phyloP scores from a whole-genome alignment of 2,329 filamentous ascomycete species.

The Bisporella sp. region DNA sequence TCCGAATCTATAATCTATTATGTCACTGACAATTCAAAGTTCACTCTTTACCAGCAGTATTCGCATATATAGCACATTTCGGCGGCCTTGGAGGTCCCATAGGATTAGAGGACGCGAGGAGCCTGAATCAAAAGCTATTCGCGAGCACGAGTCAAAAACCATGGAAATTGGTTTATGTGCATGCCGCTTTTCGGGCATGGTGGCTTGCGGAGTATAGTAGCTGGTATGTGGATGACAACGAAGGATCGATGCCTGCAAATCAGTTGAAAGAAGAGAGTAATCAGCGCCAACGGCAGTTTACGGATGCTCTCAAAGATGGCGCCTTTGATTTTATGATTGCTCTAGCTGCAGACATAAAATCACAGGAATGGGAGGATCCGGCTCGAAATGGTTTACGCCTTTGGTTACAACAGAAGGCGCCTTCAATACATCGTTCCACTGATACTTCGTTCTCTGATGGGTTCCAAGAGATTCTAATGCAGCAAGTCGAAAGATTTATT shows the following conservation, averaged over 20 bases:
- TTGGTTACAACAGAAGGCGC: conserved; percentile 77
- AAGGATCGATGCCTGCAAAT: conserved; percentile 52
- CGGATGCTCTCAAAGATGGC: conserved; percentile 75
- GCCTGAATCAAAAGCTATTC: conserved; percentile 63
- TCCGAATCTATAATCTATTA: too few relatives aligned
- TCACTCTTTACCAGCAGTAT: conserved; percentile 76
- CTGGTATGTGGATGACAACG: conserved; percentile 69
- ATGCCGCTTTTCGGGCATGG: conserved; percentile 71
- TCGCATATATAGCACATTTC: conserved; percentile 69
- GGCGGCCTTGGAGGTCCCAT: conserved; percentile 66
- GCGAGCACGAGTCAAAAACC: conserved; percentile 57
- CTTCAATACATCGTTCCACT: conserved; percentile 57
- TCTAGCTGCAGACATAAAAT: conserved; percentile 72
- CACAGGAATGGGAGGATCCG: conserved; percentile 80
- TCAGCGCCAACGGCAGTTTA: conserved; percentile 65
- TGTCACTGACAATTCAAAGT: conserved; percentile 35
- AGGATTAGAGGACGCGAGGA: conserved; percentile 58
- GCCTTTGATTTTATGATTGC: conserved; percentile 89
- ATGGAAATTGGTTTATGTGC: conserved; percentile 70
- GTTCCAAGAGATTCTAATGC: conserved; percentile 68
- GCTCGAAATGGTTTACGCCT: conserved; percentile 75
- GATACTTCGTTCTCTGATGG: conserved; percentile 60
- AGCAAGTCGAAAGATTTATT: conserved; percentile 78
- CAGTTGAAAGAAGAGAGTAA: conserved; percentile 64
- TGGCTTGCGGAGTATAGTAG: conserved; percentile 94